Evolutionary conservation across 768 basidiomycete genomes (phyloP), one percentile per base, ranked within the genome.

Genomic region (Neoboletus brunneissimus): DNA sequence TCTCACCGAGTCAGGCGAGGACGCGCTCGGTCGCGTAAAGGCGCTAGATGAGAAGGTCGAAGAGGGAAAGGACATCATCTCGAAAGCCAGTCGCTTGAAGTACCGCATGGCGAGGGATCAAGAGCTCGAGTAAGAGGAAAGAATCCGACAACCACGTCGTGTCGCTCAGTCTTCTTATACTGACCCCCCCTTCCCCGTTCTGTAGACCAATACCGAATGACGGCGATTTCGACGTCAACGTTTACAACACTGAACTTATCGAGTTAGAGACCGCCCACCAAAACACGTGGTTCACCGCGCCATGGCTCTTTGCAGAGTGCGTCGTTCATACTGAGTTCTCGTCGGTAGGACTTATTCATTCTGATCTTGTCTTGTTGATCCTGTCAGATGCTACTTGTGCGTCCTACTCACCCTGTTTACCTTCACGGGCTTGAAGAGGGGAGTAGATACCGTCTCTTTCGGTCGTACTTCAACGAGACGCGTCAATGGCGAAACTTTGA

Each of bases 231-330:
- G 79, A 83, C 50, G 75, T 83, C 5, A 78, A 82, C 0, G 72
- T 79, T n/a, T 98, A 94, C 75, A 98, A 99, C 61, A 63, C 73
- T 0, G 87, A 93, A 59, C 76, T 99, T 13, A 69, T 70, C 6
- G 69, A 72, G 0, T 77, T 90, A 2, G 73, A 74, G 0, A 70
- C 75, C 27, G 68, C 76, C 1, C 69, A 72, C 4, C 76, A 79
- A 63, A 79, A 86, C 57, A 89, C 88, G 0, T 99, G 96, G 96
- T 94, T 92, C 67, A 89, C 83, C 9, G 85, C 91, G 6, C 92
- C 94, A 1, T 99, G 96, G 96, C 79, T 99, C n/a, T 98, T 80
- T 69, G 93, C 94, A 54, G 96, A 98, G 87, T 97, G 76, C 61
- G 88, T 69, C 42, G 4, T 48, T 40, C 4, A 20, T 15, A 23